Conservation (phyloP, 371 early-diverging fungal genomes). For the Mucor indicus region DNA sequence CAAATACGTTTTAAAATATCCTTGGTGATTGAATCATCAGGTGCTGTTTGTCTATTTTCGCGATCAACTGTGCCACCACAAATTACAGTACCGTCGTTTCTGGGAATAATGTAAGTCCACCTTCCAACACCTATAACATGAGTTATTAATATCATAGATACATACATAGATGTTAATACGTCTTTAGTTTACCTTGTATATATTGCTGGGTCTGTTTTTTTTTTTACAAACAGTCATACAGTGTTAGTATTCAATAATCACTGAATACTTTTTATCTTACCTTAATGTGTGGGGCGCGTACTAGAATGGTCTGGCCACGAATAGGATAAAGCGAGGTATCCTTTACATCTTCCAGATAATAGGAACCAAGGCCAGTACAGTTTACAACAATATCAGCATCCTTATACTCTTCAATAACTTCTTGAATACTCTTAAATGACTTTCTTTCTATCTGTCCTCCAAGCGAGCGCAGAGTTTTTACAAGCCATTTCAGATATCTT, state of each 20-base stretch:
- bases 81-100: constrained; percentile 74
- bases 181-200: too few relatives aligned
- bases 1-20: constrained; percentile 29
- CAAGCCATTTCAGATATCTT: constrained; percentile 66
- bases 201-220: constrained; percentile 29
- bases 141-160: too few relatives aligned
- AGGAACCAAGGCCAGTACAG: constrained; percentile 69
- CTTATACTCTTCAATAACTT: constrained; percentile 35
- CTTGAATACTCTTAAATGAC: constrained; percentile 50
- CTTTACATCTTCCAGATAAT: constrained; percentile 62
- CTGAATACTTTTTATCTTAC: too few relatives aligned
- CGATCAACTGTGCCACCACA: constrained; percentile 57
- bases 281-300: constrained; percentile 66
- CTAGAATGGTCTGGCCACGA: constrained; percentile 74
- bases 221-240: too few relatives aligned
- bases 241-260: neutral
- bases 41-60: constrained; percentile 23
- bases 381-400: constrained; percentile 65
- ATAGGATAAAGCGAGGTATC: constrained; percentile 65
- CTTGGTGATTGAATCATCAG: constrained; percentile 34
- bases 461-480: constrained; percentile 38
- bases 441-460: constrained; percentile 57
- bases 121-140: constrained; percentile 19
- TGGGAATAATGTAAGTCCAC: constrained; percentile 81
- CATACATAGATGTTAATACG: too few relatives aligned